These are phyloP conservation scores for Davidsoniella australis DNA, from an alignment of 2,329 filamentous ascomycete species.

Conservation along the genomic window DNA sequence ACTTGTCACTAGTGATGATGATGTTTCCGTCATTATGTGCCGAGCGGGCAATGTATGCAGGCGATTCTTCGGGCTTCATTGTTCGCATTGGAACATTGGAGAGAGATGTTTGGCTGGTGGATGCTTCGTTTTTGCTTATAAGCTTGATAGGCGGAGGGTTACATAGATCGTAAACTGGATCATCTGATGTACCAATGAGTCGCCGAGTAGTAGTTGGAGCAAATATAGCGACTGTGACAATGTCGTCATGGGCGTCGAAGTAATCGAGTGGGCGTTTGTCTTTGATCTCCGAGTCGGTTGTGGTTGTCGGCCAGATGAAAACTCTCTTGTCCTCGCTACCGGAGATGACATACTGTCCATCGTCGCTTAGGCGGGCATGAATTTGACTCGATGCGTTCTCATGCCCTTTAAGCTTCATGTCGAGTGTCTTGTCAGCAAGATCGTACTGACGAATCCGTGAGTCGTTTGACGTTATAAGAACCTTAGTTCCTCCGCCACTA, in stretches of 20 bases:
- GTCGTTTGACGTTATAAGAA: slow-evolving; percentile 88
- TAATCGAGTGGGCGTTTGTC: slow-evolving; percentile 74
- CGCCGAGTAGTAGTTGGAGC: slow-evolving; percentile 65
- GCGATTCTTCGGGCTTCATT: slow-evolving; percentile 46
- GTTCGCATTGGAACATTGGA: slow-evolving; percentile 19
- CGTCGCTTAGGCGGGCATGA: slow-evolving; percentile 72
- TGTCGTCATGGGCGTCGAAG: slow-evolving; percentile 77
- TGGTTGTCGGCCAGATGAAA: slow-evolving; percentile 61
- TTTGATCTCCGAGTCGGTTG: slow-evolving; percentile 43
- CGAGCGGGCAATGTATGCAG: slow-evolving; percentile 60
- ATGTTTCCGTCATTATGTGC: slow-evolving; percentile 73
- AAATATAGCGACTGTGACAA: slow-evolving; percentile 78
- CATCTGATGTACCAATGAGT: slow-evolving; percentile 62
- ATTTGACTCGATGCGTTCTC: slow-evolving; percentile 86
- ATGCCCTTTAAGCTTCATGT: slow-evolving; percentile 81
- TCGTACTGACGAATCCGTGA: slow-evolving; percentile 83
- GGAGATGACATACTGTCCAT: slow-evolving; percentile 71
- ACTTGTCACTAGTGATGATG: slow-evolving; percentile 77
- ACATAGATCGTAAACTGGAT: slow-evolving; percentile 91
- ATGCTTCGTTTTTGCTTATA: slow-evolving; percentile 51
- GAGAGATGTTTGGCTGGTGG: slow-evolving; percentile 25
- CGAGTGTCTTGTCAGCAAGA: slow-evolving; percentile 65
- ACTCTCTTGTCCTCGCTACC: slow-evolving; percentile 82
- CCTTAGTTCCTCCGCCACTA: slow-evolving; percentile 51
- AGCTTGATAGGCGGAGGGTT: slow-evolving; percentile 84